These are phyloP conservation scores for Ambrosiella cleistominuta DNA, from an alignment of 2,329 filamentous ascomycete species.

Conservation along the genomic window DNA sequence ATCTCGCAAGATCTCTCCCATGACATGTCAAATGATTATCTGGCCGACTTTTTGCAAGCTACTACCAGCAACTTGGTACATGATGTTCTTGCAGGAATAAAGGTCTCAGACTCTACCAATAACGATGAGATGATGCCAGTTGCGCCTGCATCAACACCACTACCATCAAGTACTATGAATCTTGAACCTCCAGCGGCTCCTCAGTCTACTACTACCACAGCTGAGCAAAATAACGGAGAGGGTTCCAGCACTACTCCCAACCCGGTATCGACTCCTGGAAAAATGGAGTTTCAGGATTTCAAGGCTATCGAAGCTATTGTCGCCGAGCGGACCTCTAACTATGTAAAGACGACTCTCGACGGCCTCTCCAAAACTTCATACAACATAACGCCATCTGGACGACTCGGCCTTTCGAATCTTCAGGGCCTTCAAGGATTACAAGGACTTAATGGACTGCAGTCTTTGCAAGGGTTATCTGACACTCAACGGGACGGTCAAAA, in stretches of 20 bases:
- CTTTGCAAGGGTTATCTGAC: neutral
- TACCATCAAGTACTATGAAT: slow-evolving; percentile 15
- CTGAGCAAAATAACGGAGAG: neutral
- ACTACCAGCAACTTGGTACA: slow-evolving; percentile 25
- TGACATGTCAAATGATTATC: slow-evolving; percentile 20
- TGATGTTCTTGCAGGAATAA: slow-evolving; percentile 22
- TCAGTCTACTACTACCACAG: neutral
- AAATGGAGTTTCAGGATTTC: slow-evolving; percentile 21
- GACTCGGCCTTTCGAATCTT: slow-evolving; percentile 2
- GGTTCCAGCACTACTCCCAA: slow-evolving; percentile 15
- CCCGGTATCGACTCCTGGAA: slow-evolving; percentile 15
- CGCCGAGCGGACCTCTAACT: slow-evolving; percentile 27
- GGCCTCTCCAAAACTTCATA: slow-evolving; percentile 27
- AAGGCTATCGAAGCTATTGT: slow-evolving; percentile 28
- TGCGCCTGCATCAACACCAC: slow-evolving; percentile 10
- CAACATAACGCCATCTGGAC: slow-evolving; percentile 17
- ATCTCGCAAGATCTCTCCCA: too few species aligned
- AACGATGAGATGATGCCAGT: slow-evolving; percentile 8
- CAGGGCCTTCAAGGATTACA: slow-evolving; percentile 1
- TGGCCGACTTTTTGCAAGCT: slow-evolving; percentile 27
- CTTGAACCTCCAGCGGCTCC: slow-evolving; percentile 16
- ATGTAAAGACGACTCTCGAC: slow-evolving; percentile 27
- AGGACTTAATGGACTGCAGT: neutral
- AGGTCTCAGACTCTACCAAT: slow-evolving; percentile 14
- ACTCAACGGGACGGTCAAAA: slow-evolving; percentile 1